Evolutionary conservation across 768 basidiomycete genomes (phyloP), one percentile per base, ranked within the genome.

Genomic region (Strobilomyces confusus): DNA sequence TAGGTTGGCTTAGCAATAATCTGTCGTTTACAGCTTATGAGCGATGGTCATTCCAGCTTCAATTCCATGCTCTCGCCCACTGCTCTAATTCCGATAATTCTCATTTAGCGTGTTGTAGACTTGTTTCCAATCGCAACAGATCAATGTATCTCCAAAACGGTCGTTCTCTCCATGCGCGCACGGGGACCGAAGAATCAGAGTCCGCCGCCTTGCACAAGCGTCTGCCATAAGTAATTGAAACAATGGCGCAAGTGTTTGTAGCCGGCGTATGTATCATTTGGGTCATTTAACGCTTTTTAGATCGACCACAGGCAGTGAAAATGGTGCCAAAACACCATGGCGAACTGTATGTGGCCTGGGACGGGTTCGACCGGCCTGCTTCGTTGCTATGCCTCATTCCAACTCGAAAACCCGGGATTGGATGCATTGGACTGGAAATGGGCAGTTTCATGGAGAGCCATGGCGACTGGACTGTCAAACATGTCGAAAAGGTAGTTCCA

Each of bases 161-260:
- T 58, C 48, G 1, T 42, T 34, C 29, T 54, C 38, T 54, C 48
- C 58, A 58, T n/a, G n/a, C n/a, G n/a, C n/a, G n/a, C n/a, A n/a
- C n/a, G n/a, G n/a, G n/a, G n/a, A n/a, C n/a, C 49, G n/a, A 59
- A 58, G 44, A 59, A 58, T 14, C 58, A 51, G 9, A 58, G 44
- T 58, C 58, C 40, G 48, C 58, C 9, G 58, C 58, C 37, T 58
- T 47, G 46, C 58, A 58, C 7, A 58, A 58, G 13, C 4, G 44
- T 55, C 19, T 58, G 57, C 1, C 58, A 57, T 2, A 58, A 22
- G 36, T 58, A 59, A 1, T 58, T 58, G 44, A 58, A 49, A 19
- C 58, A 59, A 20, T 58, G 58, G 9, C 59, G 58, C 1, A 58
- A 30, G 12, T 58, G 58, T 7, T 12, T 47, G 38, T 58, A 54